Evolutionary conservation across 2,329 filamentous ascomycete genomes (phyloP), one percentile per base, ranked within the genome.

Genomic region (Monascus ruber): DNA sequence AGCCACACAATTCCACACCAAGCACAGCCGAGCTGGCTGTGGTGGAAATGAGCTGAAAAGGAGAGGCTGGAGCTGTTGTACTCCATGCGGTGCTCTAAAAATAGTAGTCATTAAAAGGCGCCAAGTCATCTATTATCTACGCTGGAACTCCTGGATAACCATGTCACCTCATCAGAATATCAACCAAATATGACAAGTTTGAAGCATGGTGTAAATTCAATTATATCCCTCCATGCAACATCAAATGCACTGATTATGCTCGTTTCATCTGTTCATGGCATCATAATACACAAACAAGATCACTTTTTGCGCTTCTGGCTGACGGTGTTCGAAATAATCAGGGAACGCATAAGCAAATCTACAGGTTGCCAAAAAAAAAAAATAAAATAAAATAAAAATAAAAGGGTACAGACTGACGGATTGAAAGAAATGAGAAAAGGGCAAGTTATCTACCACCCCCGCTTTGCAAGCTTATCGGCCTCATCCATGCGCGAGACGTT

Each of bases 401-500:
- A 29, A 29, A 6, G 17, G 17, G 17, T 10, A 29, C 6, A 29
- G 28, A 29, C 6, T 10, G 6, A 29, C 28, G 10, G 6, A 3
- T 29, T 6, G 28, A 6, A 29, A 29, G 28, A 29, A 29, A 10
- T 17, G 17, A 17, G 17, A 17, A 17, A 35, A 38, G 26, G 34
- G 34, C 33, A 42, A 36, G n/a, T 24, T 11, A 33, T 47, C 40
- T 76, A 95, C 85, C 86, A 94, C 6, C 89, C 89, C 43, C 89
- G 72, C 44, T 78, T 80, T 26, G 88, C 83, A 65, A 95, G 69
- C 75, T 85, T 94, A 65, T 94, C 82, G 42, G 74, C 73, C 39
- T 85, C 76, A 45, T 73, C 72, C 81, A 96, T 82, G 51, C 73
- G 76, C 45, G 77, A 76, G 48, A 85, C 84, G 66, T 89, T 95